Evolutionary conservation across 768 basidiomycete genomes (phyloP).

Genomic region (Amanita thiersii): DNA sequence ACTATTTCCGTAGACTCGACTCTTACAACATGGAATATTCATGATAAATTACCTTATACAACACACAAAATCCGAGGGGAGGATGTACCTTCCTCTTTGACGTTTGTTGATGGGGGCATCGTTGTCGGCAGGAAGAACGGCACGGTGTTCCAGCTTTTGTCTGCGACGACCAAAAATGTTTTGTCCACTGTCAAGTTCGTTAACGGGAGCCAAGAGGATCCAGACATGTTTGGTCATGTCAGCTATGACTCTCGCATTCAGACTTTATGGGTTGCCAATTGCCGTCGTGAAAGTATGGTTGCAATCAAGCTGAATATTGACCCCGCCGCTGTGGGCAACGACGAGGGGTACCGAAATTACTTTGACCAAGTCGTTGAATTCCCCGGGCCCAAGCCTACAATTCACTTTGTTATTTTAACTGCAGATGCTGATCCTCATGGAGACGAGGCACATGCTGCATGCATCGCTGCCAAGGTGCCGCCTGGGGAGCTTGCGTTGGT

Average conservation of each 20-base stretch:
- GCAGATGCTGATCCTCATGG: slow-evolving; percentile 78
- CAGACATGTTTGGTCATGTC: slow-evolving; percentile 84
- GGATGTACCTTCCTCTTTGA: slow-evolving; percentile 74
- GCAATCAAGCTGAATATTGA: slow-evolving; percentile 72
- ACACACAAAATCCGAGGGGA: slow-evolving; percentile 73
- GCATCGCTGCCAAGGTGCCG: slow-evolving; percentile 70
- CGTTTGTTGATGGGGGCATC: slow-evolving; percentile 81
- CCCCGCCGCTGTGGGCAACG: slow-evolving; percentile 46
- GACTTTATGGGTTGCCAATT: slow-evolving; percentile 85
- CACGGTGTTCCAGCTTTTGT: slow-evolving; percentile 76
- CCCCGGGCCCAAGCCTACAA: slow-evolving; percentile 73
- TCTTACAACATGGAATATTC: slow-evolving; percentile 75
- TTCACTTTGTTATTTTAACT: slow-evolving; percentile 83
- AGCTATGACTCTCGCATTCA: slow-evolving; percentile 81
- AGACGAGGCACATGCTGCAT: slow-evolving; percentile 77
- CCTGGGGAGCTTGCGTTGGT: slow-evolving; percentile 75
- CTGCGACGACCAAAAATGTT: slow-evolving; percentile 63
- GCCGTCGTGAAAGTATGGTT: slow-evolving; percentile 75
- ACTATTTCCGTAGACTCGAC: slow-evolving; percentile 80
- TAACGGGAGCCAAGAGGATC: slow-evolving; percentile 61
- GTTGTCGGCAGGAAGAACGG: slow-evolving; percentile 80
- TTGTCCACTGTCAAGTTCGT: slow-evolving; percentile 76
- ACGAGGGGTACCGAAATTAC: slow-evolving; percentile 55
- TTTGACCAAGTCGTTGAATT: slow-evolving; percentile 84
- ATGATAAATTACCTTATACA: slow-evolving; percentile 68